Conservation (phyloP, 2,329 filamentous ascomycete species). For the Clonostachys chloroleuca region DNA sequence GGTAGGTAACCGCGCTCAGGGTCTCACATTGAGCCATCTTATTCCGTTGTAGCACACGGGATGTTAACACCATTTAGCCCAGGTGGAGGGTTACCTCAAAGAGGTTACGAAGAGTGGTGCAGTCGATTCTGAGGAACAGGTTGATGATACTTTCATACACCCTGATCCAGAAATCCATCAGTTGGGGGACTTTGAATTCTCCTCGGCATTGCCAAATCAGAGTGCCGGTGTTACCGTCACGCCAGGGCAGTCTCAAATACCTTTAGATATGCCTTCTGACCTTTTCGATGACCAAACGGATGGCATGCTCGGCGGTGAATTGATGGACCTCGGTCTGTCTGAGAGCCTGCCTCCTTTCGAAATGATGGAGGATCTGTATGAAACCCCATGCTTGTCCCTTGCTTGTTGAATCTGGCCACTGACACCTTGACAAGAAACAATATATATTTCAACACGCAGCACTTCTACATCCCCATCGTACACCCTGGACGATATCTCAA, state of each 20-base stretch:
- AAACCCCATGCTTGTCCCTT: conserved; percentile 2
- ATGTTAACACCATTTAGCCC: conserved; percentile 41
- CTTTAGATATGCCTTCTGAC: too few relatives aligned
- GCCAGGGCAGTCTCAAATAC: too few relatives aligned
- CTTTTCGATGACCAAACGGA: not conserved
- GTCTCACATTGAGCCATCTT: not conserved
- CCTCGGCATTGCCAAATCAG: too few relatives aligned
- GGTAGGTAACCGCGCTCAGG: conserved; percentile 44
- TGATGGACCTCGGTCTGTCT: conserved; percentile 77
- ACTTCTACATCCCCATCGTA: conserved; percentile 71
- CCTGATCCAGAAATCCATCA: too few relatives aligned
- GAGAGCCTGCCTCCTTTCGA: conserved; percentile 76
- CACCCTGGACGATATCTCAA: conserved; percentile 73
- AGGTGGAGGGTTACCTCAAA: conserved; percentile 78
- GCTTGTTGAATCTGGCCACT: not conserved
- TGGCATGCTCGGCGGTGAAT: conserved; percentile 16
- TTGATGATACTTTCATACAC: conserved; percentile 6
- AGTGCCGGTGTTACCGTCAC: too few relatives aligned
- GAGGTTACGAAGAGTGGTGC: conserved; percentile 44
- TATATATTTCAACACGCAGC: conserved; percentile 71
- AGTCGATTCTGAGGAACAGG: conserved; percentile 10
- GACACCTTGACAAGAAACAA: conserved; percentile 46
- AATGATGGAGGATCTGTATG: conserved; percentile 78
- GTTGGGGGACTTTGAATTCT: too few relatives aligned
- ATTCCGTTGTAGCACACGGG: conserved; percentile 4